Percentiles rank a stretch among this genome's conserved stretches.
Conservation (phyloP, 768 basidiomycete genomes). For the Pleurotus djamor region DNA sequence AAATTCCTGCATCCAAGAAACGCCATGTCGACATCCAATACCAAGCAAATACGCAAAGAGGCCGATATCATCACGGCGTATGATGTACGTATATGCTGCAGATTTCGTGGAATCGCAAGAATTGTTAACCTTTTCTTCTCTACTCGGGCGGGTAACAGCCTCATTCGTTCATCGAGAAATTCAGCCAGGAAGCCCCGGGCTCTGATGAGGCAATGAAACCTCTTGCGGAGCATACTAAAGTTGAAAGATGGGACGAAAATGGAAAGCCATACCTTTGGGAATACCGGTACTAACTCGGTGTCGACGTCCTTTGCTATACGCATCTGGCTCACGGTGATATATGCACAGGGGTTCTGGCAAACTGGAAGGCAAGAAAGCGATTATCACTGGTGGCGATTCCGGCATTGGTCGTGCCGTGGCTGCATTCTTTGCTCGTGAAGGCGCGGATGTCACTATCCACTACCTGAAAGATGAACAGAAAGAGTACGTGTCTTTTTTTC, state of each 20-base stretch:
- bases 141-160: slow-evolving; percentile 25
- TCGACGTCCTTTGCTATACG: not conserved
- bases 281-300: slow-evolving; percentile 50
- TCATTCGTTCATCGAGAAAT: slow-evolving; percentile 17
- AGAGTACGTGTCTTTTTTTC: slow-evolving; percentile 25
- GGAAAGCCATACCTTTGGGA: slow-evolving; percentile 48
- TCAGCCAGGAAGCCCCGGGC: not conserved
- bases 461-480: slow-evolving; percentile 55
- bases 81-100: slow-evolving; percentile 19
- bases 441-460: slow-evolving; percentile 50
- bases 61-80: slow-evolving; percentile 31
- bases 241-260: slow-evolving; percentile 48
- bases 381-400: slow-evolving; percentile 37
- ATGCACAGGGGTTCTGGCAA: slow-evolving; percentile 10
- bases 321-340: not conserved
- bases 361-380: slow-evolving; percentile 29
- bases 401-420: slow-evolving; percentile 54
- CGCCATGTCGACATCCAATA: too few species aligned
- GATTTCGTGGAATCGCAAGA: slow-evolving; percentile 41
- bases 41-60: not conserved
- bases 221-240: slow-evolving; percentile 28
- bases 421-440: slow-evolving; percentile 50
- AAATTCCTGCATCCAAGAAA: too few species aligned
- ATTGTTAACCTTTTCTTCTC: slow-evolving; percentile 49
- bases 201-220: slow-evolving; percentile 21